Evolutionary conservation across 2,329 filamentous ascomycete species (phyloP).

Genomic region (Gnomoniopsis smithogilvyi): DNA sequence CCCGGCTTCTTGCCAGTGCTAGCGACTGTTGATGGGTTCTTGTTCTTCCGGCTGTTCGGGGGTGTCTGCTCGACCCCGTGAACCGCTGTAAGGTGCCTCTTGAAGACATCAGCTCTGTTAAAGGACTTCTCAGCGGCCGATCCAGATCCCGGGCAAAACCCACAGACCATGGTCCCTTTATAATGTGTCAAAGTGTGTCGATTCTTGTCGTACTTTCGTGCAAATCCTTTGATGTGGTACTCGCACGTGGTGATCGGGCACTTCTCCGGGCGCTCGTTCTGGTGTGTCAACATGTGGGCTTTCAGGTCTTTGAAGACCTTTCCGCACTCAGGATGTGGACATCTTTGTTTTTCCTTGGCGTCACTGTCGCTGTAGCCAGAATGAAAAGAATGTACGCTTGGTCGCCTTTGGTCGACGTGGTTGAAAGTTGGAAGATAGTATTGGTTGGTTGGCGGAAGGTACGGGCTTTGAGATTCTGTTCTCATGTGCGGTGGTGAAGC

Average conservation of each 20-base stretch:
- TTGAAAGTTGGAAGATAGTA: conserved; percentile 54
- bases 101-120: conserved; percentile 94
- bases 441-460: conserved; percentile 39
- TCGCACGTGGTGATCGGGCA: conserved; percentile 91
- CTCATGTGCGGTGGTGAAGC: conserved; percentile 43
- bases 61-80: conserved; percentile 92
- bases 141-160: conserved; percentile 87
- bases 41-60: conserved; percentile 83
- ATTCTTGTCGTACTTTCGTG: conserved; percentile 95
- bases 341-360: conserved; percentile 66
- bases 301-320: conserved; percentile 87
- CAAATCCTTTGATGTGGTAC: conserved; percentile 89
- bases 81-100: conserved; percentile 85
- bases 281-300: conserved; percentile 92
- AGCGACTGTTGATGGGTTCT: conserved; percentile 27
- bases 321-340: conserved; percentile 80
- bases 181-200: conserved; percentile 92
- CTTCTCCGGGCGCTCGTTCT: conserved; percentile 87
- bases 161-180: conserved; percentile 96
- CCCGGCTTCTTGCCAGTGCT: conserved; percentile 58
- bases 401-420: conserved; percentile 51
- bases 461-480: conserved; percentile 63
- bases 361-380: conserved; percentile 63
- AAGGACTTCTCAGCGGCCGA: conserved; percentile 92
- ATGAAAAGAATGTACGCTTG: conserved; percentile 68